Evolutionary conservation across 2,329 filamentous ascomycete genomes (phyloP), one percentile per base, ranked within the genome.

Genomic region (Pseudocercospora vitis): DNA sequence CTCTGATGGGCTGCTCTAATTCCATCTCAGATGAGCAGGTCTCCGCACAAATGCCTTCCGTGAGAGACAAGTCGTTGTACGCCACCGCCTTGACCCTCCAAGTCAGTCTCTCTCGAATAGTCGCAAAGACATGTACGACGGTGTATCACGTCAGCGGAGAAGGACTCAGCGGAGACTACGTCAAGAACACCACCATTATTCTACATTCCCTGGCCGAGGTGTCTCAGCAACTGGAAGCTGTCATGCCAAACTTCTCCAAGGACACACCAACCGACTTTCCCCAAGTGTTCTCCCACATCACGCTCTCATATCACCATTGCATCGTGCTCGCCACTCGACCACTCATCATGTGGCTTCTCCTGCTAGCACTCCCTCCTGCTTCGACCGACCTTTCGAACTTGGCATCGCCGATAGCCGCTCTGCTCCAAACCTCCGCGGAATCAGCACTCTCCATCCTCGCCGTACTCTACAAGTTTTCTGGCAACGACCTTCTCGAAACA

Each of bases 1-100:
- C 77, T 0, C 57, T 81, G 2, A 79, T 81, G 74, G 79, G 79
- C 0, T 56, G 80, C 0, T 79, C 80, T 0, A 72, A 76, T 40
- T 74, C 76, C 0, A 70, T 81, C 1, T 68, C 70, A 16, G 78
- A 81, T 32, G 74, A 79, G n/a, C 76, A 81, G 35, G 73, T 83
- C 0, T 71, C 75, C 6, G 74, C 76, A 0, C 50, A 52, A 16
- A 47, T 50, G 24, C 31, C 52, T 4, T 47, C 52, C 4, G 39
- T 48, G 3, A 35, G 42, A 11, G 52, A 55, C 26, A 50, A 50
- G 26, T 45, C 42, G 21, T 24, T 45, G 24, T 45, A 45, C 19
- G 42, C 42, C n/a, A 45, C 42, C 3, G 52, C 52, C n/a, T 32
- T 55, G 3, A 55, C 50, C 14, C 47, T 55, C 21, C 47, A 49